Evolutionary conservation across 1,139 yeast genomes (phyloP).

Genomic region (Yamadazyma aaseri): DNA sequence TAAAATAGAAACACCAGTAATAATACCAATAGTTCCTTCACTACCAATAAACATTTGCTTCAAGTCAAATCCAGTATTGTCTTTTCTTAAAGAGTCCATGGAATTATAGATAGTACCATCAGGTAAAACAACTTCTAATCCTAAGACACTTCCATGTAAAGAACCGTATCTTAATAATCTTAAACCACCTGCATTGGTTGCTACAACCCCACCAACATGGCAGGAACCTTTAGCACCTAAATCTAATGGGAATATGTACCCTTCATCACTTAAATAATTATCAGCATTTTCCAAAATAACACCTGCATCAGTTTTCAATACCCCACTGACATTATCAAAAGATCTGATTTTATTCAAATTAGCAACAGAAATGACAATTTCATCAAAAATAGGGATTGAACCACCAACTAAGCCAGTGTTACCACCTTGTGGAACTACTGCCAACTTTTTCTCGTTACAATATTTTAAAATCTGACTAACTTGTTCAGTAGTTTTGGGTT

Average conservation of each 20-base stretch:
- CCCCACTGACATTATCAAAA: slow-evolving; percentile 82
- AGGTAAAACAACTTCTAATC: slow-evolving; percentile 87
- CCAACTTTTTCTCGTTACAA: slow-evolving; percentile 75
- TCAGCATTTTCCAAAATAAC: slow-evolving; percentile 86
- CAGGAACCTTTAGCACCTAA: slow-evolving; percentile 98
- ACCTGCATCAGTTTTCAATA: slow-evolving; percentile 88
- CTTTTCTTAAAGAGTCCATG: slow-evolving; percentile 82
- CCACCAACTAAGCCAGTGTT: slow-evolving; percentile 98
- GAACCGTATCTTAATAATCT: slow-evolving; percentile 88
- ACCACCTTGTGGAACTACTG: slow-evolving; percentile 97
- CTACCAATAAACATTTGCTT: slow-evolving; percentile 91
- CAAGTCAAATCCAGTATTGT: slow-evolving; percentile 90
- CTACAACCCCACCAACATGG: slow-evolving; percentile 93
- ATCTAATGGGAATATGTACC: slow-evolving; percentile 90
- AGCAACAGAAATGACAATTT: slow-evolving; percentile 69
- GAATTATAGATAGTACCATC: slow-evolving; percentile 83
- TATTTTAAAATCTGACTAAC: slow-evolving; percentile 74
- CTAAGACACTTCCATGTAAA: slow-evolving; percentile 87
- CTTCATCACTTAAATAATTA: slow-evolving; percentile 70
- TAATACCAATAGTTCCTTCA: slow-evolving; percentile 88
- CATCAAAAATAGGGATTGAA: slow-evolving; percentile 90
- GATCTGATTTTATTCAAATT: slow-evolving; percentile 76
- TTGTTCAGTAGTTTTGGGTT: slow-evolving; percentile 82
- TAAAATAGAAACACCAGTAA: slow-evolving; percentile 85
- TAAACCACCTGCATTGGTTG: slow-evolving; percentile 96